Conservation (phyloP, 1,284 basidiomycete species). For the Cryptococcus sp. region DNA sequence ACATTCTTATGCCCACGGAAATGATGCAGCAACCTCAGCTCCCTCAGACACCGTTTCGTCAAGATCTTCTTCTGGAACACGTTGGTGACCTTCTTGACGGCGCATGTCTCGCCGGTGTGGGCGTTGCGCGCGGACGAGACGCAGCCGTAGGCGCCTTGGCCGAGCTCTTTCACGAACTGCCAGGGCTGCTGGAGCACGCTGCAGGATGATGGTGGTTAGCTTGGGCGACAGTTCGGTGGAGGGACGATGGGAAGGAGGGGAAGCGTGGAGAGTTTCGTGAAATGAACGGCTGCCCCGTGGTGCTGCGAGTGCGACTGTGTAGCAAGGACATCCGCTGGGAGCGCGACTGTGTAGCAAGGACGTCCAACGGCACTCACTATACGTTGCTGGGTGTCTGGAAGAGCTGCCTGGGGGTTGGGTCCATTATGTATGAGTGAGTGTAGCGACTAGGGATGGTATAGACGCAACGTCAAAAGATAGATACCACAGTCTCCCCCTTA, state of each 20-base stretch:
- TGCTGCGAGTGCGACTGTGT: background rate
- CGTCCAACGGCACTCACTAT: constrained; percentile 34
- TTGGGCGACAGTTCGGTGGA: too few relatives aligned
- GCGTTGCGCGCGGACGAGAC: constrained; percentile 83
- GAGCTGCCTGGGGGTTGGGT: constrained; percentile 46
- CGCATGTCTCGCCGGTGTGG: constrained; percentile 80
- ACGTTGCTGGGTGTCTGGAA: constrained; percentile 49
- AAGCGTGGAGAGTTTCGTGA: background rate
- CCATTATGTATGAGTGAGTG: constrained; percentile 30
- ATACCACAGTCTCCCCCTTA: too few relatives aligned
- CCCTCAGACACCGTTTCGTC: constrained; percentile 88
- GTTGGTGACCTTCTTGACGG: constrained; percentile 73
- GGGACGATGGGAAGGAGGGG: background rate
- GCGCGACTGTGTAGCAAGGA: background rate
- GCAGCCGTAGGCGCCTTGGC: constrained; percentile 90
- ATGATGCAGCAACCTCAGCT: constrained; percentile 91
- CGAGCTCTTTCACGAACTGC: constrained; percentile 90
- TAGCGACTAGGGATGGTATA: too few relatives aligned
- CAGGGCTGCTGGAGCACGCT: constrained; percentile 84
- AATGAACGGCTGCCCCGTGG: background rate
- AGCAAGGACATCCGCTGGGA: too few relatives aligned
- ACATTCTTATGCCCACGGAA: constrained; percentile 98
- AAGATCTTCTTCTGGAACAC: constrained; percentile 92
- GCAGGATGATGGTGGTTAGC: background rate
- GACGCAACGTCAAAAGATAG: too few relatives aligned